Conservation (phyloP, 2,329 filamentous ascomycete genomes). For the Alternaria novae-zelandiae region DNA sequence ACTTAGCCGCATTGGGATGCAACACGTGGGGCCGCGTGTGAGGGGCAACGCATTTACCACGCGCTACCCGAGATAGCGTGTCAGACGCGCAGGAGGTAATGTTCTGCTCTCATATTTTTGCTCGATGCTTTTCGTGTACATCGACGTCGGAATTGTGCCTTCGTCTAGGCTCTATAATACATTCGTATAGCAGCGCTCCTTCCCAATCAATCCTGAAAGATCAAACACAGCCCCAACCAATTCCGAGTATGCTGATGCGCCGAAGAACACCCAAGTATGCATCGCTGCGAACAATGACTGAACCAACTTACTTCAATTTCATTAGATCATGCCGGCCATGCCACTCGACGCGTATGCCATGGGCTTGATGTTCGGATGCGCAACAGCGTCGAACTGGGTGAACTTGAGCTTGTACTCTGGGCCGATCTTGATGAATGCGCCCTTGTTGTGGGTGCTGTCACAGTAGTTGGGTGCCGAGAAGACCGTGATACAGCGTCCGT, state of each 20-base stretch:
- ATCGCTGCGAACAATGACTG: conserved; percentile 35
- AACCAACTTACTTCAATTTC: conserved; percentile 11
- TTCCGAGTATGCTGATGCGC: conserved; percentile 40
- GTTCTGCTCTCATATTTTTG: background rate
- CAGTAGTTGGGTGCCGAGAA: conserved; percentile 98
- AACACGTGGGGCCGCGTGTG: conserved; percentile 19
- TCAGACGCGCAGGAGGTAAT: background rate
- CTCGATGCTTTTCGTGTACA: background rate
- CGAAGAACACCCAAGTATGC: conserved; percentile 47
- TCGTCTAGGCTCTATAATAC: conserved; percentile 11
- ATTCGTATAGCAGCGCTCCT: conserved; percentile 13
- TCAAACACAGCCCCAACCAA: conserved; percentile 24
- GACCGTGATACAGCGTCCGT: conserved; percentile 95
- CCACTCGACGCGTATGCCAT: conserved; percentile 91
- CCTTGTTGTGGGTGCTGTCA: conserved; percentile 97
- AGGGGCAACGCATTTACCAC: conserved; percentile 15
- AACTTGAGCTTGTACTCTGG: conserved; percentile 90
- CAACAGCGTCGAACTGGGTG: conserved; percentile 94
- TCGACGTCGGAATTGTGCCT: background rate
- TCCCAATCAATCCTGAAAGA: conserved; percentile 17
- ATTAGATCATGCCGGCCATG: conserved; percentile 75
- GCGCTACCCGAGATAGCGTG: background rate
- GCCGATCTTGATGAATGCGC: conserved; percentile 96
- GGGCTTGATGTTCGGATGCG: conserved; percentile 92
- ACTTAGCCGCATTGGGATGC: conserved; percentile 10